Evolutionary conservation across 106 monocot genomes (phyloP).

Genomic region (Posidonia australis): DNA sequence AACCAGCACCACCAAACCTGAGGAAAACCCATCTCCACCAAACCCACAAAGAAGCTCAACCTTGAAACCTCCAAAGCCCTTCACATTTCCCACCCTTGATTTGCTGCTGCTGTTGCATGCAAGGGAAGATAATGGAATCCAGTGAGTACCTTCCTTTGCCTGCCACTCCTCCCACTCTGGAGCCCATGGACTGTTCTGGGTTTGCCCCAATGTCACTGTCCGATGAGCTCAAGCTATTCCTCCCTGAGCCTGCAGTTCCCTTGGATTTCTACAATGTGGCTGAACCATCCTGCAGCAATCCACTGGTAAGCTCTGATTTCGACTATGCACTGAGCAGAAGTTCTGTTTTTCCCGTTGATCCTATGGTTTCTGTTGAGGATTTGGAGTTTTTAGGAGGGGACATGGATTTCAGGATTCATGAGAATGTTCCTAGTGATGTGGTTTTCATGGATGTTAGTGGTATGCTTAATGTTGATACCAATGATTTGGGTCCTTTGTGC

Average conservation of each 20-base stretch:
- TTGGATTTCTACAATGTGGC: background rate
- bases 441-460: no score
- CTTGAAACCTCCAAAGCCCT: background rate
- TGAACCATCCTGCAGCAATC: background rate
- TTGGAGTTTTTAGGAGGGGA: slow-evolving; percentile 4
- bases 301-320: slow-evolving; percentile 4
- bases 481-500: no score
- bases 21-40: slow-evolving; percentile 4
- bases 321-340: background rate
- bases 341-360: background rate
- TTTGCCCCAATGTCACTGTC: slow-evolving; percentile 4
- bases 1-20: background rate
- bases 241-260: background rate
- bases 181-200: slow-evolving; percentile 7
- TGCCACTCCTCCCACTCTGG: background rate
- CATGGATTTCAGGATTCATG: background rate
- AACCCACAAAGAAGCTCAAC: background rate
- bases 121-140: background rate
- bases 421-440: background rate
- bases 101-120: background rate
- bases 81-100: background rate
- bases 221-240: slow-evolving; percentile 9
- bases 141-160: background rate
- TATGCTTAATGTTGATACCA: no score
- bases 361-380: background rate